Conservation (phyloP, 1,284 basidiomycete genomes). For the Fomes fomentarius region DNA sequence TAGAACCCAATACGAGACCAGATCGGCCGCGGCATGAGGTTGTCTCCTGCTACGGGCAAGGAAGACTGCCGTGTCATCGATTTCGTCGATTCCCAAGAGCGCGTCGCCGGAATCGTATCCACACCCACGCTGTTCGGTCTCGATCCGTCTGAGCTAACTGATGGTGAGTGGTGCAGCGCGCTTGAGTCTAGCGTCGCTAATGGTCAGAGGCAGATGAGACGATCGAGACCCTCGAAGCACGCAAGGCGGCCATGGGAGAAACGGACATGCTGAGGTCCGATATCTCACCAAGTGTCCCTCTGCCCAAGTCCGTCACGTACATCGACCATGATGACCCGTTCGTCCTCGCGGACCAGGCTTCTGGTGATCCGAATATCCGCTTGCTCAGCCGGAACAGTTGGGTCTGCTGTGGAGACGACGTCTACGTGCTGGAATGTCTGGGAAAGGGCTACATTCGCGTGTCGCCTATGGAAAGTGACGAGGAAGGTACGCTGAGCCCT, state of each 20-base stretch:
- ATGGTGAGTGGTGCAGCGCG: conserved; percentile 46
- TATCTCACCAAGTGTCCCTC: conserved; percentile 40
- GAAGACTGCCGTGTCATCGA: conserved; percentile 89
- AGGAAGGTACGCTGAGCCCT: conserved; percentile 41
- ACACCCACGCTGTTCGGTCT: conserved; percentile 89
- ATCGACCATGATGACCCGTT: conserved; percentile 85
- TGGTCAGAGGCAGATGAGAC: conserved; percentile 47
- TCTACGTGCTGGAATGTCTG: conserved; percentile 82
- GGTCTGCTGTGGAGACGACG: conserved; percentile 80
- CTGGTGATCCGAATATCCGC: conserved; percentile 56
- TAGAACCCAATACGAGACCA: conserved; percentile 31
- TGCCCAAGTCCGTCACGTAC: conserved; percentile 74
- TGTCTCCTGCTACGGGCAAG: conserved; percentile 84
- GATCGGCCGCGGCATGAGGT: conserved; percentile 92
- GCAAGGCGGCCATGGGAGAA: conserved; percentile 32
- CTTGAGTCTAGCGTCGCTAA: background rate
- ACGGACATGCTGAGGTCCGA: conserved; percentile 4
- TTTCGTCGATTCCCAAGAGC: conserved; percentile 80
- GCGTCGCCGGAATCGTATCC: conserved; percentile 77
- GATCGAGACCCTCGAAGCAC: conserved; percentile 50
- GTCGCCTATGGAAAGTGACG: conserved; percentile 44
- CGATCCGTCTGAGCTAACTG: conserved; percentile 70
- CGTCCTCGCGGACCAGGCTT: conserved; percentile 54
- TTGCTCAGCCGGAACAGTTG: conserved; percentile 63
- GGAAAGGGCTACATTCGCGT: conserved; percentile 78